These are phyloP conservation scores for Cutaneotrichosporon spelunceum DNA, from an alignment of 1,284 basidiomycete genomes.

Conservation along the genomic window DNA sequence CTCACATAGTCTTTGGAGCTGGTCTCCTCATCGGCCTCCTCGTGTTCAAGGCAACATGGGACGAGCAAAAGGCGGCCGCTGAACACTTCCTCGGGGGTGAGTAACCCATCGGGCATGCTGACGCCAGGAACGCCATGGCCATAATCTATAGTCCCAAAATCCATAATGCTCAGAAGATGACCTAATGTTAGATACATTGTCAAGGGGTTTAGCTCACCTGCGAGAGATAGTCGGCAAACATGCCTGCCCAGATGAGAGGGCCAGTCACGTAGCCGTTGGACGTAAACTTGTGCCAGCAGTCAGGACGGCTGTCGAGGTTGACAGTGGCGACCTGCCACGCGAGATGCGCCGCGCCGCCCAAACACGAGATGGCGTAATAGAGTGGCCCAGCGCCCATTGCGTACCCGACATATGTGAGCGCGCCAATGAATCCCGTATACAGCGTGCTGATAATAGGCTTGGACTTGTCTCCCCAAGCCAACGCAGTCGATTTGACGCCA, in stretches of 20 bases:
- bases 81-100: conserved; percentile 43
- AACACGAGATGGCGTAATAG: conserved; percentile 72
- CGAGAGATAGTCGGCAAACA: conserved; percentile 69
- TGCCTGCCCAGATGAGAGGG: conserved; percentile 81
- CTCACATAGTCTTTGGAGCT: conserved; percentile 62
- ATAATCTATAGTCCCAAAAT: not conserved
- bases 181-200: conserved; percentile 10
- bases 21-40: conserved; percentile 79
- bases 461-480: conserved; percentile 78
- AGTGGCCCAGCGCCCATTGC: conserved; percentile 70
- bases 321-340: conserved; percentile 74
- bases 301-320: conserved; percentile 71
- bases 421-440: conserved; percentile 68
- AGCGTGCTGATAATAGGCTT: conserved; percentile 73
- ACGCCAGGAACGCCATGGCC: not conserved
- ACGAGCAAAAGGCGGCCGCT: conserved; percentile 38
- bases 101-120: not conserved
- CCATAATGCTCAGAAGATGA: conserved; percentile 9
- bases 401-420: conserved; percentile 74
- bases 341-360: conserved; percentile 72
- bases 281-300: conserved; percentile 89
- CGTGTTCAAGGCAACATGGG: conserved; percentile 68
- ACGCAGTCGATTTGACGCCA: conserved; percentile 90
- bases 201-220: conserved; percentile 14
- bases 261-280: conserved; percentile 80